Evolutionary conservation across 1,284 basidiomycete species (phyloP).

Genomic region (Malassezia psittaci): DNA sequence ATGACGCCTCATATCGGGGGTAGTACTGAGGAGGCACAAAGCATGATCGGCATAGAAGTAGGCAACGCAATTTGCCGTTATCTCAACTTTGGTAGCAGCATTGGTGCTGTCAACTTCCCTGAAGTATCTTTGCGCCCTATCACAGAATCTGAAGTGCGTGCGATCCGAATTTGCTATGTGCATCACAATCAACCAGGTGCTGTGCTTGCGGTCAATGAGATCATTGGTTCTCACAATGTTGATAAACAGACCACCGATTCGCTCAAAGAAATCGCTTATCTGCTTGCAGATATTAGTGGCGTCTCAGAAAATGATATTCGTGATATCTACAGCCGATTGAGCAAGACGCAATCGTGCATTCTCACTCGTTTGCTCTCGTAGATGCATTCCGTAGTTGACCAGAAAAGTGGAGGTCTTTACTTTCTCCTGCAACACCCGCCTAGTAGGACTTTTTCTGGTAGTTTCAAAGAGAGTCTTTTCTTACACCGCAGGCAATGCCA

Average conservation of each 20-base stretch:
- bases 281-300: slow-evolving; percentile 89
- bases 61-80: slow-evolving; percentile 74
- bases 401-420: too few species aligned
- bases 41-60: slow-evolving; percentile 94
- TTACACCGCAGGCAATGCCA: slow-evolving; percentile 54
- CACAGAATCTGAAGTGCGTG: slow-evolving; percentile 61
- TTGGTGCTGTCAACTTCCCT: slow-evolving; percentile 96
- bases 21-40: slow-evolving; percentile 95
- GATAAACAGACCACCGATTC: slow-evolving; percentile 98
- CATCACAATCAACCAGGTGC: slow-evolving; percentile 97
- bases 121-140: slow-evolving; percentile 94
- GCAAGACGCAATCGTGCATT: slow-evolving; percentile 54
- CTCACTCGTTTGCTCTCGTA: slow-evolving; percentile 21
- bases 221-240: slow-evolving; percentile 85
- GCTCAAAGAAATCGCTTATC: slow-evolving; percentile 84
- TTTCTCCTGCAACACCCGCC: background rate
- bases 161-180: slow-evolving; percentile 86
- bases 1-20: slow-evolving; percentile 83
- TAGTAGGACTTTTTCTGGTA: background rate
- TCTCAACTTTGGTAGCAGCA: slow-evolving; percentile 74
- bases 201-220: slow-evolving; percentile 84
- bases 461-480: too few species aligned
- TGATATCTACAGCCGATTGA: slow-evolving; percentile 72
- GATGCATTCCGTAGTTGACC: background rate
- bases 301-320: slow-evolving; percentile 74